Base-by-base conservation (phyloP, 768 basidiomycete genomes). In the Mrakia frigida region DNA sequence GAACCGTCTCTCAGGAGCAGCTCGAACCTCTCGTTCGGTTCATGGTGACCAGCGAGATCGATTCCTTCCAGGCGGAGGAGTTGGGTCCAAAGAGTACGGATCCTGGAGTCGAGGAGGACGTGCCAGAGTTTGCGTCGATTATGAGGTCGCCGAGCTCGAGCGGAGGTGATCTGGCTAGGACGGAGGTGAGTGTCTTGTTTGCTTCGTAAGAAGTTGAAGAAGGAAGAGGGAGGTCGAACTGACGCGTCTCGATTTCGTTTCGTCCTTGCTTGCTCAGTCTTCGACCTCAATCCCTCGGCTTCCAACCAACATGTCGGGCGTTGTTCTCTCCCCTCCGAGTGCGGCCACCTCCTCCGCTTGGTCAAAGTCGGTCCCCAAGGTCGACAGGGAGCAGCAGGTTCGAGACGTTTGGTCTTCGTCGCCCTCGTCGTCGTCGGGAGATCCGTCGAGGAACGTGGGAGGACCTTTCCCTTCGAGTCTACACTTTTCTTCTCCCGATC, bases 21-120 rank as follows among this genome's bases (percentile, higher is more conserved):
- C 65, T 78, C n/a, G 73, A 65, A 13, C 63, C 77, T 7, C 43
- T 78, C 6, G 77, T 78, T 1, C 53, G 77, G 39, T 78, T 78
- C 73, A 78, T 73, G 52, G 77, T 78, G 0, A 56, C 77, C 21
- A 73, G 71, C 41, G 77, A 78, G 46, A 35, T 78, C 35, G 74
- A 75, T 39, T 33, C 39, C 25, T 75, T 75, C 43, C 46, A 28
- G 13, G 50, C 53, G 33, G 74, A 75, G 23, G 74, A 75, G 39
- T 53, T 75, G 37, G 74, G 74, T 7, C 69, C 69, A 3, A 75
- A 70, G 25, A 67, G 61, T 21, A 75, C 74, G 3, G 67, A 75
- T 56, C 74, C 74, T n/a, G 74, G 74, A 33, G 25, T 53, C 18
- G 72, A 77, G 13, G 77, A 41, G 13, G 77, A 41, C 9, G 56